Base-by-base conservation (phyloP, 208 protist species). In the Trypanosoma melophagium region DNA sequence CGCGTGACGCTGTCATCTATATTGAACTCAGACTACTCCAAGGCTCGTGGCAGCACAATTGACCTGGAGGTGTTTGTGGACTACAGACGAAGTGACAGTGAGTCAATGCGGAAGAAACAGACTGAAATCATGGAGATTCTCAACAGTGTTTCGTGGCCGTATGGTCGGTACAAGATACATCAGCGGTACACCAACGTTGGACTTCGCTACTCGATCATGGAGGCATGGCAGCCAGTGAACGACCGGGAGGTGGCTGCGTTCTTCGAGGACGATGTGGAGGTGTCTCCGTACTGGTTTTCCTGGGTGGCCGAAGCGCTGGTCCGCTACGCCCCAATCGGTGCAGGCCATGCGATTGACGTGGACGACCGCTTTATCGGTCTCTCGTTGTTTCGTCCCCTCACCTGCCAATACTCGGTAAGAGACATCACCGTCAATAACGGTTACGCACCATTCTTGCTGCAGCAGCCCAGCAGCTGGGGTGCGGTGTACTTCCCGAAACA, bases 181-280 rank as follows among this genome's bases (percentile, higher is more conserved):
- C 53, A 35, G 53, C 65, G 71, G 16, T 53, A 69, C 59, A 19
- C 47, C 17, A 40, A 77, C 52, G 61, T 35, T 19, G 51, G 73
- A 8, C 44, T 80, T 24, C 41, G 41, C 47, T 22, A 35, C 41
- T 44, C 53, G 17, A 65, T 84, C 58, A 65, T 80, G 24, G 73
- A 89, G 50, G 47, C 73, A 12, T 95, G 90, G 87, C 53, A 82
- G 16, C 87, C 90, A 16, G 56, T 61, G 17, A 79, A 69, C 5
- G 59, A 85, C 19, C 76, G 72, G 25, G 82, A 93, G 74, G 35
- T 90, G 10, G 80, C 59, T 17, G 47, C 83, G 28, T 83, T 88
- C 53, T 61, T 96, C n/a, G 81, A 89, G 16, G 72, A 83, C 7
- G 66, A 78, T 40, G 61, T 68, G 0, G 58, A 38, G 12, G 61